Base-by-base conservation (phyloP, 805 yeast genomes). In the Zygosaccharomyces rouxii region DNA sequence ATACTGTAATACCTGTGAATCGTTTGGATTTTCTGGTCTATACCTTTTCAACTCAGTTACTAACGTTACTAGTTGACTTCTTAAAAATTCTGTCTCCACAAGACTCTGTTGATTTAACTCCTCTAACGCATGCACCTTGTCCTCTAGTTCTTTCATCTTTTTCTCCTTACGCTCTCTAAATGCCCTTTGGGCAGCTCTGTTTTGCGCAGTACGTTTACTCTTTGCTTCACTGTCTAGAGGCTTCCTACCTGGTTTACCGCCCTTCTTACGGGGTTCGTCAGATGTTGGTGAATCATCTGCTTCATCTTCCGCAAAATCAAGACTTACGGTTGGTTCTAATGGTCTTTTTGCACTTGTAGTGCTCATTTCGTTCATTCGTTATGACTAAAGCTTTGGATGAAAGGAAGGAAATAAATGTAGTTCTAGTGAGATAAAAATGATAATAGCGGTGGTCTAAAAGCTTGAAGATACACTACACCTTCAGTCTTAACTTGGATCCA, bases 171-270 rank as follows among this genome's bases (percentile, higher is more conserved):
- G 79, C 69, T 94, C 98, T 49, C 98, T 75, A 69, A 89, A 92
- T 5, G 98, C 98, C 47, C 98, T 75, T 69, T 94, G 99, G n/a
- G 98, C 98, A 3, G 97, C 97, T 59, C 98, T 78, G 67, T 94
- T 92, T 70, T 94, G 98, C 2, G 97, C 97, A 13, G 96, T 89
- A 58, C 99, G 76, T 73, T 88, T 92, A 60, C 81, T 82, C 63
- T 85, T 89, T 7, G 95, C 90, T 57, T 89, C 95, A 16, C 79
- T 76, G 7, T 84, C 77, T 45, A 85, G 71, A 0, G 88, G 90
- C 71, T 87, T 89, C 50, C 96, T 76, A 2, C 96, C 97, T 0
- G 94, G 89, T 61, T 82, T 84, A 33, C 63, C 60, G 5, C 57
- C 59, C 54, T 59, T 66, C 55, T 63, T 64, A 41, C 45, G 35